Evolutionary conservation across 306 rosid genomes (phyloP), one percentile per base, ranked within the genome.

Genomic region (Glycine soja): DNA sequence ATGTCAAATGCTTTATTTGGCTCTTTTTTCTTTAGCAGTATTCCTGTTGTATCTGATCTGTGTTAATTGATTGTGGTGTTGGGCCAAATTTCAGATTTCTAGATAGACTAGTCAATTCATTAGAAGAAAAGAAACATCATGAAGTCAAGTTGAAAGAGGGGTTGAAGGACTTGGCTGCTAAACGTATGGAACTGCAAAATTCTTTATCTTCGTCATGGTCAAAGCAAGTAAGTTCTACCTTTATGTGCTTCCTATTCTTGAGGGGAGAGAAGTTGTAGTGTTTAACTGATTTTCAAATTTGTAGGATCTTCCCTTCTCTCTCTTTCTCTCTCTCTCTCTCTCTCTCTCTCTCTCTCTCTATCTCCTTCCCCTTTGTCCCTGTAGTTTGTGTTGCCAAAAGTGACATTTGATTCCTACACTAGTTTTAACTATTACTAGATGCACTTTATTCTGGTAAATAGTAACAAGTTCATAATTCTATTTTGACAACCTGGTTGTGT

Each of bases 61-160:
- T 75, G 64, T 76, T 74, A 48, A 38, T 73, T 72, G 24, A 73
- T 42, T 69, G 45, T 11, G 59, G 43, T 71, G 19, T 77, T 64
- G 74, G 79, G 81, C 67, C 78, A 74, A 80, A 80, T 88, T 88
- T 83, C 89, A 95, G 99, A 87, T 93, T 95, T 88, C 85, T 90
- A 36, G 97, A 93, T 51, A 89, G 97, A 86, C 87, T 95, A 48
- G 97, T 90, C 18, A 87, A 89, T 75, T 89, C 93, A 80, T 80
- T 95, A 77, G 99, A 89, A 89, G 97, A 90, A 84, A 95, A 95
- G 91, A 93, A 91, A 84, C 95, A 86, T 83, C 97, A 90, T 74
- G 97, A 95, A 86, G 89, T 89, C 78, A 95, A 89, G 89, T 80
- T 91, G 91, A 93, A 89, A 81, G 99, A 93, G 14, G 90, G 99